A percentile compares a stretch with the other conserved stretches of the same genome.
phyloP scores from a whole-genome alignment of 345 rosid species.

The Eucalyptus brandiana region DNA sequence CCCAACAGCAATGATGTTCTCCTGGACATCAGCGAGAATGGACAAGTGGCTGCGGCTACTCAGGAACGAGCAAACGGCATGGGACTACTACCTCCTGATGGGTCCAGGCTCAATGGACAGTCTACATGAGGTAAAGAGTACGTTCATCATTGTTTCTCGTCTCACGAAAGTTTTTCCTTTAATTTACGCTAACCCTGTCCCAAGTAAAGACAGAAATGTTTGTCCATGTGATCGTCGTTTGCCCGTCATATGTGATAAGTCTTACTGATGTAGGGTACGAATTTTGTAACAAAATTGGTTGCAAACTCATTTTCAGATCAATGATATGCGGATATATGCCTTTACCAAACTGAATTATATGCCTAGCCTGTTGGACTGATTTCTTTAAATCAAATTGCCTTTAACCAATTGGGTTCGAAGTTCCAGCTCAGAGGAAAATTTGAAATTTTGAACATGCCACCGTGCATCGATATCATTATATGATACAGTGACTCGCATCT shows the following conservation, averaged over 20 bases:
- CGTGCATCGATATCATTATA: neutral
- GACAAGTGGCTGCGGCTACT: neutral
- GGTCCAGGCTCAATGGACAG: neutral
- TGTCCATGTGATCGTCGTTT: neutral
- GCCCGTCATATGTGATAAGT: neutral
- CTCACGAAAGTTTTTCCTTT: neutral
- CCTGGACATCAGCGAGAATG: constrained; percentile 28
- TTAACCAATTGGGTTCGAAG: neutral
- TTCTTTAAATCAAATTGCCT: neutral
- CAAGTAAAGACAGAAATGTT: neutral
- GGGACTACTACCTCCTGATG: neutral
- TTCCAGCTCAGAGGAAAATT: neutral
- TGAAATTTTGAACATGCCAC: neutral
- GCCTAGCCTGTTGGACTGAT: neutral
- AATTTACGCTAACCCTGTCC: constrained; percentile 2
- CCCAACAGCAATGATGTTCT: constrained; percentile 6
- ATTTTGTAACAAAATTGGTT: neutral
- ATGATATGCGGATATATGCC: neutral
- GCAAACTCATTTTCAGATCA: neutral
- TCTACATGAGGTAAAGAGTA: neutral
- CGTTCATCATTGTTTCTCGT: neutral
- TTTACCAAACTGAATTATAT: neutral
- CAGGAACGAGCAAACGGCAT: neutral
- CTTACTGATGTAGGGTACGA: neutral
- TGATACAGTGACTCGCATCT: neutral